Conservation (phyloP, 768 basidiomycete genomes). For the Obba rivulosa region DNA sequence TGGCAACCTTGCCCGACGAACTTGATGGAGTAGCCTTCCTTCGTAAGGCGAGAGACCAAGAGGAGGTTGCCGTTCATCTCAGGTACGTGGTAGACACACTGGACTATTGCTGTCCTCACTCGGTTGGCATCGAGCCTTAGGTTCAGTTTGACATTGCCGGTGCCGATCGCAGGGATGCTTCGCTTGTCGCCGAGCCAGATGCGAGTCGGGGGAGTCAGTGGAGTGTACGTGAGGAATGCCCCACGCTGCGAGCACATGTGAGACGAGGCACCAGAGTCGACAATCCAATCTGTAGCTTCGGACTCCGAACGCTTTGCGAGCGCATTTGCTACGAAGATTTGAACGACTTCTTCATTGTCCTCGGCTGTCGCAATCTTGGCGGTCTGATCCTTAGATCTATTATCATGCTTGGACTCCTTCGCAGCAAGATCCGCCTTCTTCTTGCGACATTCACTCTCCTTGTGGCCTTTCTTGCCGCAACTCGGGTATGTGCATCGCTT, state of each 20-base stretch:
- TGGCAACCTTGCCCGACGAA: conserved; percentile 4
- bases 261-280: conserved; percentile 14
- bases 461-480: conserved; percentile 10
- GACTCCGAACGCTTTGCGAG: background rate
- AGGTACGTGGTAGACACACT: conserved; percentile 14
- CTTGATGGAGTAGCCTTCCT: background rate
- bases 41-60: conserved; percentile 12
- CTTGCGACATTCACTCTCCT: conserved; percentile 9
- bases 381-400: too few relatives aligned
- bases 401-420: conserved; percentile 5
- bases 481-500: conserved; percentile 1
- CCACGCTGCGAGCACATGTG: conserved; percentile 11
- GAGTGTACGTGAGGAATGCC: conserved; percentile 5
- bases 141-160: conserved; percentile 4
- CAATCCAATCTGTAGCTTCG: conserved; percentile 4
- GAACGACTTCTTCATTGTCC: background rate
- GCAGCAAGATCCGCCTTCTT: conserved; percentile 9
- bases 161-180: conserved; percentile 10
- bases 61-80: conserved; percentile 17
- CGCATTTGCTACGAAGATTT: conserved; percentile 1
- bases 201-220: conserved; percentile 1
- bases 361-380: conserved; percentile 2
- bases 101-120: background rate
- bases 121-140: background rate
- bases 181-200: conserved; percentile 14